A percentile compares a stretch with the other conserved stretches of the same genome.
These are phyloP conservation scores for Schizophyllum commune DNA, from an alignment of 1,284 basidiomycete species.

Conservation along the genomic window DNA sequence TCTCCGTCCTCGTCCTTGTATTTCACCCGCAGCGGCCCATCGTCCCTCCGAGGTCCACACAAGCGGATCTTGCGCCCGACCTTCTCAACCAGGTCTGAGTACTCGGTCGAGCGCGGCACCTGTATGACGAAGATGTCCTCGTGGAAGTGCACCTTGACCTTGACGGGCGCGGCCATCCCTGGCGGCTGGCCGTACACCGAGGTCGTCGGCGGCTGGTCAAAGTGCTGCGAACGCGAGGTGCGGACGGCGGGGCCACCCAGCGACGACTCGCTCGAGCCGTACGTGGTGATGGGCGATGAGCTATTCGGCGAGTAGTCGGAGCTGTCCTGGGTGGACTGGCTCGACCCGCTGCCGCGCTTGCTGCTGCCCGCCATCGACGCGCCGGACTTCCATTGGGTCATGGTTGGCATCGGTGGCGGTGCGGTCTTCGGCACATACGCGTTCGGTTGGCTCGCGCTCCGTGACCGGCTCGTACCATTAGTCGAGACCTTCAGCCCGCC, in stretches of 20 bases:
- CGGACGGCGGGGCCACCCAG: constrained; percentile 46
- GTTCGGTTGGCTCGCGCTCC: constrained; percentile 70
- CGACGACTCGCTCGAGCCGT: constrained; percentile 77
- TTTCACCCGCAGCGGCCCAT: constrained; percentile 75
- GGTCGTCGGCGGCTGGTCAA: constrained; percentile 28
- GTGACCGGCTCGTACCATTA: constrained; percentile 36
- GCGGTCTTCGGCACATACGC: constrained; percentile 53
- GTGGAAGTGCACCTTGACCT: constrained; percentile 84
- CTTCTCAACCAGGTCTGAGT: constrained; percentile 78
- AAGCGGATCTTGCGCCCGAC: constrained; percentile 89
- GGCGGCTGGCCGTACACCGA: constrained; percentile 15
- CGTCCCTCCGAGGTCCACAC: constrained; percentile 70
- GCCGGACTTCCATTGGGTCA: constrained; percentile 43
- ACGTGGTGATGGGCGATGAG: constrained; percentile 75
- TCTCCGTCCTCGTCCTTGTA: constrained; percentile 92
- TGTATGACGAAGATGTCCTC: constrained; percentile 92
- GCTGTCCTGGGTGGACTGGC: constrained; percentile 60
- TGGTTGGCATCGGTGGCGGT: constrained; percentile 52
- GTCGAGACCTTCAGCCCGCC: constrained; percentile 15
- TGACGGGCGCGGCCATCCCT: constrained; percentile 38
- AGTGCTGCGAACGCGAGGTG: constrained; percentile 44
- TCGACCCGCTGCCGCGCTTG: constrained; percentile 73
- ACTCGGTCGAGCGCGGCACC: constrained; percentile 72
- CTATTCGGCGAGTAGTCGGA: constrained; percentile 77
- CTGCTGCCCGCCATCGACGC: constrained; percentile 42